Conservation (phyloP, 202 grass and related monocot genomes). For the Panicum hallii region DNA sequence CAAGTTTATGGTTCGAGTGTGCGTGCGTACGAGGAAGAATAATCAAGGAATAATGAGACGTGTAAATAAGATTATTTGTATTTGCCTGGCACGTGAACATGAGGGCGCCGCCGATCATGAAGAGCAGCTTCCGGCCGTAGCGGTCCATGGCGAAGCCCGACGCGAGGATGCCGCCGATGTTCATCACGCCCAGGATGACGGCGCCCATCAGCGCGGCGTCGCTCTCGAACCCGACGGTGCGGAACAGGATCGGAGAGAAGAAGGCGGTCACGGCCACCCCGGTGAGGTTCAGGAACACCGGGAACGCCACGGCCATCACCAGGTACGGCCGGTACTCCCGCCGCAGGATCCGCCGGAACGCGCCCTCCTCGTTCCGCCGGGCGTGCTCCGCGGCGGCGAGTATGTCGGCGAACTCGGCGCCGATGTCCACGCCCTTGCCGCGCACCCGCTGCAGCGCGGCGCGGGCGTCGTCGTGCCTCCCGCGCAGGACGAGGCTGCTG, state of each 20-base stretch:
- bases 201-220: constrained; percentile 73
- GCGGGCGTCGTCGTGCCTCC: constrained; percentile 71
- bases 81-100: constrained; percentile 87
- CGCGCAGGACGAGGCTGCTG: constrained; percentile 83
- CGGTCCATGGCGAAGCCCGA: constrained; percentile 77
- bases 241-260: constrained; percentile 92
- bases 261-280: constrained; percentile 82
- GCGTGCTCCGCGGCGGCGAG: constrained; percentile 53
- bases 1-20: background rate
- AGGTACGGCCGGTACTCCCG: constrained; percentile 77
- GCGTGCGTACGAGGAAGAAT: background rate
- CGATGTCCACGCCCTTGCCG: constrained; percentile 62
- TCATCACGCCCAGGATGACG: constrained; percentile 76
- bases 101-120: constrained; percentile 74
- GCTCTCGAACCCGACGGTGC: constrained; percentile 79
- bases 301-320: constrained; percentile 83
- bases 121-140: constrained; percentile 80
- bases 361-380: constrained; percentile 56
- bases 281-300: constrained; percentile 90
- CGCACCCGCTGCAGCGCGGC: constrained; percentile 73
- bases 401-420: constrained; percentile 75
- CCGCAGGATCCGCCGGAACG: constrained; percentile 68
- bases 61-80: too few species aligned
- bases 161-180: constrained; percentile 71
- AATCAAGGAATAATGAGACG: background rate